Percentiles rank a stretch among this genome's conserved stretches.
Conservation (phyloP, 352 stramenopile genomes). For the Phytophthora pluvialis region DNA sequence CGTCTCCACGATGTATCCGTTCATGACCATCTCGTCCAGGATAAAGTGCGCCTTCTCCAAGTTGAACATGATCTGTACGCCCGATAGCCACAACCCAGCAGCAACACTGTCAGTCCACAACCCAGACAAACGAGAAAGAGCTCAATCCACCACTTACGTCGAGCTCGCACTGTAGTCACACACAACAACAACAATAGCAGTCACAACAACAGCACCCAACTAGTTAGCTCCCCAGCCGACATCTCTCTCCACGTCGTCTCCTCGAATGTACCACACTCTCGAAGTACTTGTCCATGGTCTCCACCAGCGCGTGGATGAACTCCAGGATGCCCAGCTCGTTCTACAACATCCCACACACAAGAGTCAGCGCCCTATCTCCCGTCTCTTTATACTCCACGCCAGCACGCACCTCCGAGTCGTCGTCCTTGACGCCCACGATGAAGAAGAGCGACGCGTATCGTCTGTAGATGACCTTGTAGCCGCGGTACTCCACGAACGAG, state of each 20-base stretch:
- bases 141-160: slow-evolving; percentile 58
- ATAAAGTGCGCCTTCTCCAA: slow-evolving; percentile 93
- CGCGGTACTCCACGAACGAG: slow-evolving; percentile 99
- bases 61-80: slow-evolving; percentile 91
- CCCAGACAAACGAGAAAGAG: not conserved
- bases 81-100: slow-evolving; percentile 8
- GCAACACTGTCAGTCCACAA: slow-evolving; percentile 7
- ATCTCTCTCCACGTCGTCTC: not conserved
- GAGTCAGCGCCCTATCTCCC: not conserved
- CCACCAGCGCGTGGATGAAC: slow-evolving; percentile 99
- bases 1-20: slow-evolving; percentile 99
- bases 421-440: slow-evolving; percentile 98
- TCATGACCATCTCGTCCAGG: slow-evolving; percentile 98
- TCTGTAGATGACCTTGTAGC: slow-evolving; percentile 99
- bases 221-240: not conserved
- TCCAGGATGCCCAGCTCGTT: slow-evolving; percentile 99
- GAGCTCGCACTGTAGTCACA: slow-evolving; percentile 70
- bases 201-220: not conserved
- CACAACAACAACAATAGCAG: not conserved
- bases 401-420: slow-evolving; percentile 85
- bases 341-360: slow-evolving; percentile 46
- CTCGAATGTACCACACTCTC: slow-evolving; percentile 93
- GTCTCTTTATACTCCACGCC: not conserved
- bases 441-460: slow-evolving; percentile 99
- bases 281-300: slow-evolving; percentile 99